Percentiles rank a stretch among this genome's conserved stretches.
Evolutionary conservation across 768 basidiomycete genomes (phyloP).

Genomic region (Termitomyces sp.): DNA sequence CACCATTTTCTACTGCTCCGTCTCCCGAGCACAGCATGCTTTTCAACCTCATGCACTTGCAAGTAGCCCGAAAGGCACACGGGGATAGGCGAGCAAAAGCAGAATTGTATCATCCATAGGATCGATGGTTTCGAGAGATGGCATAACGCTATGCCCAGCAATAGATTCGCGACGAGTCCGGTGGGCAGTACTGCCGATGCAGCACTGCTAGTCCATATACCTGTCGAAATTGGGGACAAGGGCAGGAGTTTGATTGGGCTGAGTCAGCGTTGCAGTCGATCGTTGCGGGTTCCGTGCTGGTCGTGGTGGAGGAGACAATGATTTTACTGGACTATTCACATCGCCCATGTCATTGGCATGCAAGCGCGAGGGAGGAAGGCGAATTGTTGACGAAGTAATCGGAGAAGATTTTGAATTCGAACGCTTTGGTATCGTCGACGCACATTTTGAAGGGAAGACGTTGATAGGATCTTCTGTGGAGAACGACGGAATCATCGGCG

Average conservation of each 20-base stretch:
- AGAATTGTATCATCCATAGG: too few species aligned
- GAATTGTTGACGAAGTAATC: neutral
- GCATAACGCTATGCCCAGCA: too few species aligned
- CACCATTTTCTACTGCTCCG: too few species aligned
- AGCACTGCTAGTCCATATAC: neutral
- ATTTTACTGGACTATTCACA: neutral
- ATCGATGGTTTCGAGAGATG: too few species aligned
- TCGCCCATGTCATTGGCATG: neutral
- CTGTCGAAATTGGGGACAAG: neutral
- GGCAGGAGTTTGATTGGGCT: constrained; percentile 1
- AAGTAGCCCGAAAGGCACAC: too few species aligned
- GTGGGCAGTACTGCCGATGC: neutral
- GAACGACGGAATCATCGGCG: constrained; percentile 47
- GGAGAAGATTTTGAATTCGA: constrained; percentile 4
- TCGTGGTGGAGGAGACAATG: constrained; percentile 21
- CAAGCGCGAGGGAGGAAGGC: neutral
- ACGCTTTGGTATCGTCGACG: neutral
- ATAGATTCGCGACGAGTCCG: too few species aligned
- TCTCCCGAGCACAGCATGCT: too few species aligned
- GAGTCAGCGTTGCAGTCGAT: constrained; percentile 3
- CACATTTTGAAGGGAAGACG: constrained; percentile 24
- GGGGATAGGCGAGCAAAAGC: too few species aligned
- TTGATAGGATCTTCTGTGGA: constrained; percentile 41
- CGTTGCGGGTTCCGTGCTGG: constrained; percentile 20
- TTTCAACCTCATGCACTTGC: too few species aligned